Evolutionary conservation across 805 yeast genomes (phyloP).

Genomic region (Suhomyces canberraensis): DNA sequence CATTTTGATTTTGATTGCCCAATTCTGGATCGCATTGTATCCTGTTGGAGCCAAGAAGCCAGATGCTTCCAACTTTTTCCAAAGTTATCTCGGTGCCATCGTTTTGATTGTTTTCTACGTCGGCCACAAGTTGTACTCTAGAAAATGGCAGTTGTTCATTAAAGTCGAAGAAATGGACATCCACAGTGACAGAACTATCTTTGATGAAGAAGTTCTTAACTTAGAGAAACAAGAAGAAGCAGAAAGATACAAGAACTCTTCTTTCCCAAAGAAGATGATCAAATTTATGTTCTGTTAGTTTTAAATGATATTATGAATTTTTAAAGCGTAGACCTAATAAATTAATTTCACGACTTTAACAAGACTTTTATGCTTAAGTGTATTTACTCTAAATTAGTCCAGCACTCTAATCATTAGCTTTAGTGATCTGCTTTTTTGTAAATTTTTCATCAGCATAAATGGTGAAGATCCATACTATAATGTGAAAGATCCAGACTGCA

Average conservation of each 20-base stretch:
- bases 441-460: too few species aligned
- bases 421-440: too few species aligned
- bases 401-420: too few species aligned
- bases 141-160: conserved; percentile 28
- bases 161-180: conserved; percentile 30
- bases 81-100: conserved; percentile 31
- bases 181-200: conserved; percentile 27
- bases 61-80: conserved; percentile 29
- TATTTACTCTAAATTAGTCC: too few species aligned
- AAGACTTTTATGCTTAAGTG: too few species aligned
- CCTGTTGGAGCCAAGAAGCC: conserved; percentile 30
- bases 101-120: conserved; percentile 30
- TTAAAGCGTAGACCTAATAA: too few species aligned
- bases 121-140: conserved; percentile 31
- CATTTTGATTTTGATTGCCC: conserved; percentile 36
- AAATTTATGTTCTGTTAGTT: conserved; percentile 8
- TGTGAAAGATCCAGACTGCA: too few species aligned
- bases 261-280: conserved; percentile 9
- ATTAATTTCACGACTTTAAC: too few species aligned
- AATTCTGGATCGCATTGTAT: conserved; percentile 44
- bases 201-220: conserved; percentile 33
- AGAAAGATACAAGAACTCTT: conserved; percentile 7
- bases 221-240: conserved; percentile 22
- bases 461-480: too few species aligned
- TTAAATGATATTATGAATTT: not conserved